phyloP scores from a whole-genome alignment of 2,329 filamentous ascomycete species.

The Penicillium sp. region DNA sequence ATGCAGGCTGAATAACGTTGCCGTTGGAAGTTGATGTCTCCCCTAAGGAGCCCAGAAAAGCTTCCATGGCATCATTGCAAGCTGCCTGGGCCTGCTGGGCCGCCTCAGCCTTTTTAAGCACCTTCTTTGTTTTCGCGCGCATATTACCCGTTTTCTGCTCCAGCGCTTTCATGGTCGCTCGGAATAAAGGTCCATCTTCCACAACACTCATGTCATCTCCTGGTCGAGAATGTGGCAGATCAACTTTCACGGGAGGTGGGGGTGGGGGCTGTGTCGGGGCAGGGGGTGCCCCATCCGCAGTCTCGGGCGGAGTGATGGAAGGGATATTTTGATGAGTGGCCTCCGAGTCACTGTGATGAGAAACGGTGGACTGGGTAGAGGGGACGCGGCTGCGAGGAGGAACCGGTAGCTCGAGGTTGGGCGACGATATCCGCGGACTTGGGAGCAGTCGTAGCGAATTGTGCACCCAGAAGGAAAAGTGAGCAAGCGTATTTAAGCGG shows the following conservation, averaged over 20 bases:
- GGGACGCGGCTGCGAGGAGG: conserved; percentile 77
- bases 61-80: conserved; percentile 80
- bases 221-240: conserved; percentile 81
- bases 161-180: conserved; percentile 92
- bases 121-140: conserved; percentile 91
- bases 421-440: conserved; percentile 65
- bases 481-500: conserved; percentile 80
- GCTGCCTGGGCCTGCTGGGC: conserved; percentile 75
- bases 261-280: conserved; percentile 19
- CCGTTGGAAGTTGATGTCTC: conserved; percentile 89
- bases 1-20: conserved; percentile 92
- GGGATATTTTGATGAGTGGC: conserved; percentile 35
- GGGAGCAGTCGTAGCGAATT: conserved; percentile 53
- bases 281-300: conserved; percentile 23
- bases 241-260: conserved; percentile 66
- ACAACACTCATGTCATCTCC: conserved; percentile 80
- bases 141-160: conserved; percentile 97
- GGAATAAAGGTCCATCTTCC: conserved; percentile 92
- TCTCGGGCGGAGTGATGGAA: conserved; percentile 33
- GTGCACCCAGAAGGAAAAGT: conserved; percentile 93
- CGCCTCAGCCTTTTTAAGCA: conserved; percentile 89
- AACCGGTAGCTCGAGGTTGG: conserved; percentile 69
- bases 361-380: conserved; percentile 84
- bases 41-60: conserved; percentile 80
- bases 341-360: conserved; percentile 73